A percentile compares a stretch with the other conserved stretches of the same genome.
Conservation (phyloP, 768 basidiomycete species). For the Russula earlei region DNA sequence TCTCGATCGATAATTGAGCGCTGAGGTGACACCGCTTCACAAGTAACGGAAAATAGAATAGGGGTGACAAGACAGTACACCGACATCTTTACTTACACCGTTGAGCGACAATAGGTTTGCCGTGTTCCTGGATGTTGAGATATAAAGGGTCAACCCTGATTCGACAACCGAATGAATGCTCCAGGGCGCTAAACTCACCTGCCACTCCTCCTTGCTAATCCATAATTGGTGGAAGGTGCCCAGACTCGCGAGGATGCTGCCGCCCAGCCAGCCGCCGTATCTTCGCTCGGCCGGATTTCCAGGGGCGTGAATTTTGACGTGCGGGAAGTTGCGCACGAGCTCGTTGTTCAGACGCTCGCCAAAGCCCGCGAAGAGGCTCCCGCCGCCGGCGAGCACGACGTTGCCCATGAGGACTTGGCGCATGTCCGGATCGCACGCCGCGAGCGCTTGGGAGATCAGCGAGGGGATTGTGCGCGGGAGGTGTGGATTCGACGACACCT, state of each 20-base stretch:
- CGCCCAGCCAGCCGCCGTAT: conserved; percentile 93
- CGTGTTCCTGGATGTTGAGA: conserved; percentile 54
- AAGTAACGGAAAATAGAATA: background rate
- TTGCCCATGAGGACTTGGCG: conserved; percentile 86
- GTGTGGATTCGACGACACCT: conserved; percentile 45
- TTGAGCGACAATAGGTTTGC: conserved; percentile 72
- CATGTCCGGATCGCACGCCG: conserved; percentile 84
- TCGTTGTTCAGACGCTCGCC: conserved; percentile 76
- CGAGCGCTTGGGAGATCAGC: conserved; percentile 68
- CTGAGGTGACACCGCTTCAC: background rate
- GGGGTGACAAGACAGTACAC: background rate
- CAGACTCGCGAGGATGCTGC: conserved; percentile 86
- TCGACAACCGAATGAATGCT: background rate
- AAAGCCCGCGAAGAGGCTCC: conserved; percentile 79
- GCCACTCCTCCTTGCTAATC: conserved; percentile 92
- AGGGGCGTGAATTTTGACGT: conserved; percentile 88
- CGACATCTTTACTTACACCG: conserved; percentile 60
- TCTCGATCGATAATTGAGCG: background rate
- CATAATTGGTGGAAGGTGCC: conserved; percentile 98
- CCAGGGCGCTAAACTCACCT: conserved; percentile 39
- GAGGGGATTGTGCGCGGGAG: conserved; percentile 68
- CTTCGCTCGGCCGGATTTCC: conserved; percentile 84
- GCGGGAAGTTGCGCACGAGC: conserved; percentile 61
- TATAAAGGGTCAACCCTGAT: background rate
- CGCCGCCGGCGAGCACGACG: conserved; percentile 93